Base-by-base conservation (phyloP, 768 basidiomycete genomes). In the Holtermannia corniformis region DNA sequence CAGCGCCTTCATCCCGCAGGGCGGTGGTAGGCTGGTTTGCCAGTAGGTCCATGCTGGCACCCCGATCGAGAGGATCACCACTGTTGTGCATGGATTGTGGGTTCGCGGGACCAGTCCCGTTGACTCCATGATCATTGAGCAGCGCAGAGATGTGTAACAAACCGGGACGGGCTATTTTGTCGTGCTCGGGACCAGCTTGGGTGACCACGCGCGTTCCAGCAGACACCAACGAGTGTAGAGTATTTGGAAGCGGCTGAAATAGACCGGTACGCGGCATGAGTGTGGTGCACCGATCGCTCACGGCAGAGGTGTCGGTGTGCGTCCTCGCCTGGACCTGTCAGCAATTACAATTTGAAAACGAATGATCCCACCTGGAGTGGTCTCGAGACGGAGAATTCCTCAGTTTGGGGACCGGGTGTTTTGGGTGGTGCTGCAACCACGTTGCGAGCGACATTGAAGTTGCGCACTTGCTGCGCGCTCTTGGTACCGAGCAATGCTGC, bases 401-500 rank as follows among this genome's bases (percentile, higher is more conserved):
- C n/a, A n/a, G 45, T 21, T 25, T 10, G 45, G 45, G 5, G 45
- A 7, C 28, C 45, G 10, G 10, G 45, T 37, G 27, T 14, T 37
- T 49, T 16, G 5, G 19, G 14, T 14, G 16, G 27, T 37, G n/a
- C 24, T 13, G 23, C 44, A 28, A 26, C 21, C 14, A 25, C n/a
- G 14, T 59, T 55, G 41, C 73, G 67, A 42, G 60, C 61, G 24
- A 56, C 47, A 24, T 60, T 58, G 52, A 64, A 70, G 53, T 75
- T 76, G 4, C 62, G 52, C 25, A 74, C 71, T 54, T 76, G 75
- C 26, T 67, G 54, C 24, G 68, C 62, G 0, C 71, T 70, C 62
- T 76, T 75, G 24, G 61, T 65, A 4, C 80, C 81, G 76, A 87
- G 78, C 3, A 78, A 78, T 2, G 81, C 77, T 0, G 85, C 81